Evolutionary conservation across 371 early-diverging fungal genomes (phyloP), one percentile per base, ranked within the genome.

Genomic region (Caulochytrium protostelioides): DNA sequence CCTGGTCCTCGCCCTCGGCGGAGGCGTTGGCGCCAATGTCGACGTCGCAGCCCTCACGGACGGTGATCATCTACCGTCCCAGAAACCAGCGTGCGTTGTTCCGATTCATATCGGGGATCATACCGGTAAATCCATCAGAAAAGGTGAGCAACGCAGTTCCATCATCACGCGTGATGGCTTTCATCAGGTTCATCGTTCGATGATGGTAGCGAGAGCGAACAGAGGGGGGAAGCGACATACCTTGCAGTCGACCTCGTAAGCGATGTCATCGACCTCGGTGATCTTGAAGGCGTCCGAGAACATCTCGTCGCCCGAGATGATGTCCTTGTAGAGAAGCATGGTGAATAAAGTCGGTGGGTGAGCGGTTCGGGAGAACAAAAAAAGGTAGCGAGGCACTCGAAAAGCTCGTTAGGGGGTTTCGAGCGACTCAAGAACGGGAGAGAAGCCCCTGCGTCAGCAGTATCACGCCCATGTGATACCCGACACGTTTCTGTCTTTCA

Each of bases 21-120:
- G 87, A 84, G 37, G 87, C 72, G 69, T 86, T 85, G 60, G 83
- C 90, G 62, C 87, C 87, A 45, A 79, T 84, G 52, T 90, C 79
- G 37, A 86, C 59, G 39, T 83, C 72, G 18, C 48, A 61, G 42
- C 62, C 85, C 18, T 55, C 68, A 13, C 45, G 47, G 44, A 77
- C 37, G 23, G 58, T 57, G 55, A 79, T 59, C 70, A 74, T 69
- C 54, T 44, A 44, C 17, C 22, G 22, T 35, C n/a, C n/a, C n/a
- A n/a, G n/a, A n/a, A n/a, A n/a, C n/a, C n/a, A n/a, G n/a, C 3
- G 12, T n/a, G n/a, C n/a, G n/a, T n/a, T n/a, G n/a, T n/a, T n/a
- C n/a, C n/a, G n/a, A n/a, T n/a, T n/a, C n/a, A 13, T 7, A 16
- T 16, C 12, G 31, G 16, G 12, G 21, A 31, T 31, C 31, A 31